Conservation (phyloP, 1,139 yeast genomes). For the Hanseniaspora gamundiae region DNA sequence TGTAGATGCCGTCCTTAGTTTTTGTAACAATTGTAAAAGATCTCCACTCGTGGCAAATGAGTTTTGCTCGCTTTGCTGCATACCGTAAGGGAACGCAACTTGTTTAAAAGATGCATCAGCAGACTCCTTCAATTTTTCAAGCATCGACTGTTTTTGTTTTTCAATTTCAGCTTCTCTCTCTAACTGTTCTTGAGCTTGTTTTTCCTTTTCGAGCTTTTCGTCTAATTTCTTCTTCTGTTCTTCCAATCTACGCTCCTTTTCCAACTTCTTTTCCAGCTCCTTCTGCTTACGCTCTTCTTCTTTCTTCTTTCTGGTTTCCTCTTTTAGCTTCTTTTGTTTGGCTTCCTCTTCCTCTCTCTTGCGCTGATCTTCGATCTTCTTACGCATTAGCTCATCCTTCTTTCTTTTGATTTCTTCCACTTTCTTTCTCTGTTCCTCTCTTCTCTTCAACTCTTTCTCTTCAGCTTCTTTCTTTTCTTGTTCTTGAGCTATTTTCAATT, state of each 20-base stretch:
- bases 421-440: conserved; percentile 28
- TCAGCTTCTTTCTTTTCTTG: conserved; percentile 31
- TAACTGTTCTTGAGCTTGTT: conserved; percentile 6
- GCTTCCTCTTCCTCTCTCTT: conserved; percentile 29
- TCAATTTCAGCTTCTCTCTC: conserved; percentile 7
- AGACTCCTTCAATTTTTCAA: conserved; percentile 7
- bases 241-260: conserved; percentile 9
- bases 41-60: not conserved
- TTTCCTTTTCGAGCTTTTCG: conserved; percentile 9
- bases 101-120: conserved; percentile 4
- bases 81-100: not conserved
- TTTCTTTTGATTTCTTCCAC: conserved; percentile 30
- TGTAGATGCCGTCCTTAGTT: not conserved
- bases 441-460: conserved; percentile 26
- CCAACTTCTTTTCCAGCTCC: conserved; percentile 13
- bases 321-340: conserved; percentile 28
- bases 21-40: not conserved
- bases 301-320: conserved; percentile 18
- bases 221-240: conserved; percentile 9
- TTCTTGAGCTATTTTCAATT: conserved; percentile 33
- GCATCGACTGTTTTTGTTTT: conserved; percentile 6
- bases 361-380: conserved; percentile 32
- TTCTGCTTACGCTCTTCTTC: conserved; percentile 19
- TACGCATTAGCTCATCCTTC: conserved; percentile 32
- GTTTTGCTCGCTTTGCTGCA: not conserved